Base-by-base conservation (phyloP, 148 eudicot genomes). In the Vaccinium corymbosum region DNA sequence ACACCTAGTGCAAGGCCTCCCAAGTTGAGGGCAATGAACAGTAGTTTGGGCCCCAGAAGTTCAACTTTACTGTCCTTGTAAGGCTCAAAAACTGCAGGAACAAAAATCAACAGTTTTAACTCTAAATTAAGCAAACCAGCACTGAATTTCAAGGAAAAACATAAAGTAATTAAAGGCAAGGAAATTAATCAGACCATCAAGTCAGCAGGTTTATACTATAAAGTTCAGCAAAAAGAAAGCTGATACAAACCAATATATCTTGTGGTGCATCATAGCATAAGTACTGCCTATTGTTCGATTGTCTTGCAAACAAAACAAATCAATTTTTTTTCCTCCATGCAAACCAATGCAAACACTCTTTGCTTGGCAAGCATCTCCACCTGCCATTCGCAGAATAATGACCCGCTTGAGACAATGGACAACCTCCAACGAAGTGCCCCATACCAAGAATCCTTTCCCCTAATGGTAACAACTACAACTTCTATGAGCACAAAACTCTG, bases 31-130 rank as follows among this genome's bases (percentile, higher is more conserved):
- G 95, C 97, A 42, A 94, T 91, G 83, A 84, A 96, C 46, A 94
- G 87, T 74, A 96, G 87, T 85, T 94, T 96, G 56, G 99, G 98
- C 7, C 64, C 94, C 72, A 91, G 87, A 52, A 96, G 98, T 77
- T 96, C 98, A 70, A 96, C 97, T 84, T 89, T 93, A 82, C 83
- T 89, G 89, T 94, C 99, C 92, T 89, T 93, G 89, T 88, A 96
- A 53, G 98, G 98, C 87, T 91, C 99, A 87, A 96, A 97, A 85
- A 94, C 98, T 95, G 86, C 86, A 84, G 56, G 29, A 92, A 78
- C 82, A 9, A 82, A 85, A 82, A 70, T 16, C n/a, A 48, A 27
- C 16, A 64, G 22, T 49, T 20, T 17, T 49, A 46, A 42, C 6
- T 35, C n/a, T 35, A 35, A 35, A 35, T 35, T 35, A 35, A 16